Percentiles rank a stretch among this genome's conserved stretches.
Evolutionary conservation across 306 rosid species (phyloP).

Genomic region (Vigna angularis): DNA sequence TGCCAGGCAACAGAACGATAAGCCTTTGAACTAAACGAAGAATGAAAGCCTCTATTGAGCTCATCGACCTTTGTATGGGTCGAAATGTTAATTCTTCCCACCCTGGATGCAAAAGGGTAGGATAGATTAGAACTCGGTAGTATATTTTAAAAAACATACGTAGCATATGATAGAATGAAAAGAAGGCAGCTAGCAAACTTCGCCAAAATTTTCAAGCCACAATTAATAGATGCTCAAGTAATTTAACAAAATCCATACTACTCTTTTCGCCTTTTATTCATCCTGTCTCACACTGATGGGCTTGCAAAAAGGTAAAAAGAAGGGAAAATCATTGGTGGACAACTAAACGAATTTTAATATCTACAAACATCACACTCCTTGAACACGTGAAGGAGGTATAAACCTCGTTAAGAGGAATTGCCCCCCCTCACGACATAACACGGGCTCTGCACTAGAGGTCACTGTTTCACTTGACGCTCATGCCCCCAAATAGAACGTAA

Average conservation of each 20-base stretch:
- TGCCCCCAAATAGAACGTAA: not conserved
- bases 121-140: not conserved
- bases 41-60: constrained; percentile 38
- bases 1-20: constrained; percentile 42
- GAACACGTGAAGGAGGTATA: constrained; percentile 1
- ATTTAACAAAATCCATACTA: not conserved
- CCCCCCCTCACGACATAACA: not conserved
- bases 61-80: constrained; percentile 20
- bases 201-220: constrained; percentile 8
- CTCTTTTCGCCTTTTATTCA: too few relatives aligned
- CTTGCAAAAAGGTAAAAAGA: not conserved
- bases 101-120: constrained; percentile 45
- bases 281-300: not conserved
- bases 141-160: constrained; percentile 13
- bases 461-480: not conserved
- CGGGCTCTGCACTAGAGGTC: constrained; percentile 16
- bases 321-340: not conserved
- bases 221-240: not conserved
- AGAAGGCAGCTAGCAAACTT: not conserved
- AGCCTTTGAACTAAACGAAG: constrained; percentile 38
- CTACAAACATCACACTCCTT: constrained; percentile 9
- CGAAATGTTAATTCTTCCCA: constrained; percentile 40
- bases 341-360: constrained; percentile 4
- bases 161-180: constrained; percentile 11
- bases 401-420: not conserved